phyloP scores from a whole-genome alignment of 1,139 yeast genomes.

The Yamadazyma membranifaciens region DNA sequence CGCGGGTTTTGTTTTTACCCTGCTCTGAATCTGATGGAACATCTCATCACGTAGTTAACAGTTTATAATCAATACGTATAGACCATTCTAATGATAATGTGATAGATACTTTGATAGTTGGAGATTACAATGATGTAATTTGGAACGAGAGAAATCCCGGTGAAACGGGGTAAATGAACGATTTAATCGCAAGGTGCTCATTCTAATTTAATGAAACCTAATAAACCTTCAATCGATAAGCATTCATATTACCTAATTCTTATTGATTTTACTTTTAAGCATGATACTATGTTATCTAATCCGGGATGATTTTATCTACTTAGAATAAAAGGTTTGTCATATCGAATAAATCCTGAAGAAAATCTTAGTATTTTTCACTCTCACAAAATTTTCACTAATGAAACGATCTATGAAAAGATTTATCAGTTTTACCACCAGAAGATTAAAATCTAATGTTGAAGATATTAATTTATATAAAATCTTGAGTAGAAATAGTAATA shows the following conservation, averaged over 20 bases:
- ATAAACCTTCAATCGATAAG: too few relatives aligned
- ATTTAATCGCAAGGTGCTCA: too few relatives aligned
- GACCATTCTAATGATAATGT: too few relatives aligned
- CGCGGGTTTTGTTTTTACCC: neutral
- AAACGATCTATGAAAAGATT: neutral
- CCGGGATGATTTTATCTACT: too few relatives aligned
- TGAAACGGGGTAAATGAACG: neutral
- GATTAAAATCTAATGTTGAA: neutral
- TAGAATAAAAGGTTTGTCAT: neutral
- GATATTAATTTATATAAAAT: constrained; percentile 14
- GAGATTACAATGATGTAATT: neutral
- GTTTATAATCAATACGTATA: too few relatives aligned
- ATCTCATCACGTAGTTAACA: neutral
- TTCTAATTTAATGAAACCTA: too few relatives aligned
- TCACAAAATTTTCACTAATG: neutral
- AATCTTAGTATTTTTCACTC: neutral
- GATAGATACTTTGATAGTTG: too few relatives aligned
- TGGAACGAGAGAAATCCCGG: neutral
- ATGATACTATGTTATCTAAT: too few relatives aligned
- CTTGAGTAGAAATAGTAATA: constrained; percentile 57
- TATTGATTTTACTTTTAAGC: too few relatives aligned
- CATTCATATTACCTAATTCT: too few relatives aligned
- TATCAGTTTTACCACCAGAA: constrained; percentile 4
- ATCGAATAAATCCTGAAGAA: neutral
- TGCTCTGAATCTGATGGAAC: neutral